Conservation (phyloP, 306 rosid genomes). For the Sphenostylis stenocarpa region DNA sequence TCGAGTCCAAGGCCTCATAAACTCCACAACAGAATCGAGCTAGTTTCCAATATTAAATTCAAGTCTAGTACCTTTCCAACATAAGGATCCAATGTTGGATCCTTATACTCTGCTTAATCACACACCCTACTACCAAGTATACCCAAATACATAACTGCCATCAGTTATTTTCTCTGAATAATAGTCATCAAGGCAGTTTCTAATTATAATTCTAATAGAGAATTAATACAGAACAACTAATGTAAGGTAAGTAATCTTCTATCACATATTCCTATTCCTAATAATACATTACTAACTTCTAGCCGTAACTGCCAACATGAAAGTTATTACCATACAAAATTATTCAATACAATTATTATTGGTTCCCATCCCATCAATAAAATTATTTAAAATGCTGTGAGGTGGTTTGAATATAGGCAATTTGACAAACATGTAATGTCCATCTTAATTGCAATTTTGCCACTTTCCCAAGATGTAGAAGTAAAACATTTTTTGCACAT, state of each 20-base stretch:
- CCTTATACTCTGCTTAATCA: too few relatives aligned
- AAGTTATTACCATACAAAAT: neutral
- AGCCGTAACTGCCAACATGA: neutral
- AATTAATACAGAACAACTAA: neutral
- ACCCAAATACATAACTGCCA: neutral
- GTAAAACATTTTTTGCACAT: neutral
- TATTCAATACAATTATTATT: too few relatives aligned
- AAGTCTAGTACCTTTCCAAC: too few relatives aligned
- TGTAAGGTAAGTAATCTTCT: neutral
- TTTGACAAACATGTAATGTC: neutral
- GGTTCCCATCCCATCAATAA: neutral
- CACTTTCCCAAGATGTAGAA: neutral
- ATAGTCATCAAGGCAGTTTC: neutral
- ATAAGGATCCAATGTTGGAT: too few relatives aligned
- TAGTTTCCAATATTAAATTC: too few relatives aligned
- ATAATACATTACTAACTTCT: neutral
- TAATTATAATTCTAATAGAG: too few relatives aligned
- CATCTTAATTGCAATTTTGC: slow-evolving; percentile 17
- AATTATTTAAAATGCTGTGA: neutral
- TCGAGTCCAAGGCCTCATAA: too few relatives aligned
- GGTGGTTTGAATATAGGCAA: neutral
- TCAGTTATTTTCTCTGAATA: neutral
- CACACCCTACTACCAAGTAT: neutral
- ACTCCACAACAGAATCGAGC: too few relatives aligned
- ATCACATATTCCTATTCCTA: neutral